Base-by-base conservation (phyloP, 768 basidiomycete species). In the Pisolithus orientalis region DNA sequence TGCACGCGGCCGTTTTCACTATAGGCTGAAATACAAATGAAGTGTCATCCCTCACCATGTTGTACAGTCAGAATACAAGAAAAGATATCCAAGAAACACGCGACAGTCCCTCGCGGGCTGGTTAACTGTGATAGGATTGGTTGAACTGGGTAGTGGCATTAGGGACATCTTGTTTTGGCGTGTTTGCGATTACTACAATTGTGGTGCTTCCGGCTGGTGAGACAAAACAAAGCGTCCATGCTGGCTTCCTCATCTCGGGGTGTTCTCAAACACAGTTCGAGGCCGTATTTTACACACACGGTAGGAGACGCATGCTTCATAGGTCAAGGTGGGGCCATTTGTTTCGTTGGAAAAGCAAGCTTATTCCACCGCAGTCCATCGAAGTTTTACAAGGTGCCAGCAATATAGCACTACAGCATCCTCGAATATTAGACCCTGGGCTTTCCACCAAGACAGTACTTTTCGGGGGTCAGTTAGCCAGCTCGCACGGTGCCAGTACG, bases 401-500 rank as follows among this genome's bases (percentile, higher is more conserved):
- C 11, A 56, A 11, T 60, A 54, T 7, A 51, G 49, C 9, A 34
- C 40, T 11, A 24, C 49, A 31, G 28, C 50, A 38, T 49, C 57
- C 29, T 4, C 51, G 5, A 38, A 48, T 13, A 53, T 59, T 32
- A 60, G 58, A 5, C 68, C 68, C 6, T 70, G 64, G 63, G 52
- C 68, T 1, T 63, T 68, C 34, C 52, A 56, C 27, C 45, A 54
- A 14, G 67, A 70, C 43, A 44, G 54, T 32, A 52, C 55, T 6
- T 61, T 65, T 24, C 63, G 67, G 40, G 54, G 54, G 28, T 65
- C 67, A 1, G 57, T 60, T 37, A 60, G 63, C 6, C 47, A 59
- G 32, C 50, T 61, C 47, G 63, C 65, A 5, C 66, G 68, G 21
- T 67, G 66, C 47, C 72, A 70, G 37, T 67, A 62, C 16, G 65